Percentiles rank a stretch among this genome's conserved stretches.
Conservation (phyloP, 179 eudicot genomes). For the Patellifolia procumbens region DNA sequence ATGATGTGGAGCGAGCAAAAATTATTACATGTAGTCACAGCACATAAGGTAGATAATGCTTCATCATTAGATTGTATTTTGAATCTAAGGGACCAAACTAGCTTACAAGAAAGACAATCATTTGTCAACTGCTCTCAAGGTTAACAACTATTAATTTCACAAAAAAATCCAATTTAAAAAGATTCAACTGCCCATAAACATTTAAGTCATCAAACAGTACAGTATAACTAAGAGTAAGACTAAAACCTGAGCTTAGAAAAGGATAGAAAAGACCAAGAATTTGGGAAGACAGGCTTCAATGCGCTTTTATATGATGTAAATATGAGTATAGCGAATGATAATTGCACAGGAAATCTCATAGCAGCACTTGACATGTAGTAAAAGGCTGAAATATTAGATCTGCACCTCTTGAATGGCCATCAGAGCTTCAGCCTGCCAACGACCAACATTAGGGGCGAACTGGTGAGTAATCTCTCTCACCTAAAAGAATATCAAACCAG, state of each 20-base stretch:
- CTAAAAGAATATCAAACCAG: slow-evolving; percentile 24
- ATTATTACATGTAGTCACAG: neutral
- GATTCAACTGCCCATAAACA: neutral
- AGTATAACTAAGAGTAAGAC: neutral
- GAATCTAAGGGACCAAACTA: neutral
- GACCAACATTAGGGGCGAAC: slow-evolving; percentile 34
- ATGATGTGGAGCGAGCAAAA: neutral
- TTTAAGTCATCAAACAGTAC: neutral
- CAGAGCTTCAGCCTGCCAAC: slow-evolving; percentile 74
- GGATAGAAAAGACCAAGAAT: neutral
- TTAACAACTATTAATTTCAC: neutral
- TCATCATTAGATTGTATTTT: neutral
- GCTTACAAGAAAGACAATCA: neutral
- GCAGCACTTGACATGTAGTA: neutral
- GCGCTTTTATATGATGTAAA: neutral
- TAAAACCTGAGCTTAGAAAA: neutral
- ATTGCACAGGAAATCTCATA: neutral
- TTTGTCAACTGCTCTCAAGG: neutral
- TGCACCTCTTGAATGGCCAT: slow-evolving; percentile 62
- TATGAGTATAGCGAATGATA: neutral
- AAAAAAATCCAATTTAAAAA: neutral
- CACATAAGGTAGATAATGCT: neutral
- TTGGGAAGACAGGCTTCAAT: neutral
- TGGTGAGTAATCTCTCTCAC: slow-evolving; percentile 54
- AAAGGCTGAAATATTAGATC: neutral